These are phyloP conservation scores for Mycena floridula DNA, from an alignment of 768 basidiomycete genomes.

Conservation along the genomic window DNA sequence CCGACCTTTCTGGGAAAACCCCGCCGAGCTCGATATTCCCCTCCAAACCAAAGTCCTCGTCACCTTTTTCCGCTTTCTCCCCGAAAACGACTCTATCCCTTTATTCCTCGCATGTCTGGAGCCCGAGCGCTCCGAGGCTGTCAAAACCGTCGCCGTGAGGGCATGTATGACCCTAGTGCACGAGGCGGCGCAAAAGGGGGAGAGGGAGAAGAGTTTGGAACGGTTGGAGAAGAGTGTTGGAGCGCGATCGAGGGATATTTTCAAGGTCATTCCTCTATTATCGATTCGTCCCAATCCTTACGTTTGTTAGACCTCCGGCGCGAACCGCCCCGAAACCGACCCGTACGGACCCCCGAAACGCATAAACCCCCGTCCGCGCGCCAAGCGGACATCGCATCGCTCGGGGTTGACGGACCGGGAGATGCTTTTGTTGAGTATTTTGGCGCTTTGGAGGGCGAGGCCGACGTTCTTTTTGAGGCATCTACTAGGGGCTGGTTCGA, in stretches of 20 bases:
- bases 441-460: slow-evolving; percentile 61
- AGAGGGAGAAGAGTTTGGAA: slow-evolving; percentile 47
- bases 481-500: no score
- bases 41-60: slow-evolving; percentile 73
- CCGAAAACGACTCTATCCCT: slow-evolving; percentile 51
- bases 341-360: slow-evolving; percentile 48
- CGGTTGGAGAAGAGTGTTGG: slow-evolving; percentile 39
- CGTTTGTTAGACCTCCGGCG: slow-evolving; percentile 35
- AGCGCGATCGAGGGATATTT: slow-evolving; percentile 46
- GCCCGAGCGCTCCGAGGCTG: slow-evolving; percentile 73
- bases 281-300: not conserved
- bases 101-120: slow-evolving; percentile 64
- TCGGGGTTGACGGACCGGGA: slow-evolving; percentile 67
- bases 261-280: slow-evolving; percentile 36
- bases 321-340: slow-evolving; percentile 59
- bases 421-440: slow-evolving; percentile 60
- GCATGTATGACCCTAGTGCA: slow-evolving; percentile 63
- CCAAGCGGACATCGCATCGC: slow-evolving; percentile 44
- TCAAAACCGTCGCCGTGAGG: slow-evolving; percentile 73
- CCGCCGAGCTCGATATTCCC: slow-evolving; percentile 70
- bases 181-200: slow-evolving; percentile 51
- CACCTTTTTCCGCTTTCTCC: slow-evolving; percentile 63
- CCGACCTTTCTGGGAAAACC: slow-evolving; percentile 66
- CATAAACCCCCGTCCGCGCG: slow-evolving; percentile 51
- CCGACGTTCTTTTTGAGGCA: slow-evolving; percentile 51